These are phyloP conservation scores for Pyrus betulifolia DNA, from an alignment of 306 rosid species.

Conservation along the genomic window DNA sequence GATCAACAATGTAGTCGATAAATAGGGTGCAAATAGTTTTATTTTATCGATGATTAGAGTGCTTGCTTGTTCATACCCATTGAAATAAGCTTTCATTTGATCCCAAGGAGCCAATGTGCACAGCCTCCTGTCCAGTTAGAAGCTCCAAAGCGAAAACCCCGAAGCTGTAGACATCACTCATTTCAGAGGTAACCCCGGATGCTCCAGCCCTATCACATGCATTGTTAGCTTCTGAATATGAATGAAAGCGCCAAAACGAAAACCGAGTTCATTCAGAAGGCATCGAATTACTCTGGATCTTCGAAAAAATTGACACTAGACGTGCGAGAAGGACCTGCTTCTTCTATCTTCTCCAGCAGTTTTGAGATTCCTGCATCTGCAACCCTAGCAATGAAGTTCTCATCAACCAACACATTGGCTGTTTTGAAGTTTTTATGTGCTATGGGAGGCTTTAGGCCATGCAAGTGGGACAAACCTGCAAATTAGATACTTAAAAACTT, in stretches of 20 bases:
- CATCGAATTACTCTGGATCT: slow-evolving; percentile 39
- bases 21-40: background rate
- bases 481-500: background rate
- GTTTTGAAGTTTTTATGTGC: slow-evolving; percentile 40
- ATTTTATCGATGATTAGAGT: background rate
- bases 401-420: slow-evolving; percentile 41
- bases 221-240: background rate
- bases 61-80: slow-evolving; percentile 21
- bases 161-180: slow-evolving; percentile 42
- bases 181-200: slow-evolving; percentile 13
- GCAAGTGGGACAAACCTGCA: slow-evolving; percentile 42
- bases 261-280: slow-evolving; percentile 6
- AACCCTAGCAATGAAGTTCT: slow-evolving; percentile 36
- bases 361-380: slow-evolving; percentile 35
- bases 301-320: slow-evolving; percentile 30
- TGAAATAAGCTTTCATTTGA: slow-evolving; percentile 37
- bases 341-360: slow-evolving; percentile 33
- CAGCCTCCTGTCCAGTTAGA: slow-evolving; percentile 37
- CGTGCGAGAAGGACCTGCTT: slow-evolving; percentile 31
- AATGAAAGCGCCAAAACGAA: background rate
- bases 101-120: slow-evolving; percentile 26
- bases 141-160: slow-evolving; percentile 44
- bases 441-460: slow-evolving; percentile 33
- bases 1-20: background rate
- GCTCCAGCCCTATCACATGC: slow-evolving; percentile 19